Evolutionary conservation across 2,329 filamentous ascomycete genomes (phyloP), one percentile per base, ranked within the genome.

Genomic region (Elsinoe necatrix): DNA sequence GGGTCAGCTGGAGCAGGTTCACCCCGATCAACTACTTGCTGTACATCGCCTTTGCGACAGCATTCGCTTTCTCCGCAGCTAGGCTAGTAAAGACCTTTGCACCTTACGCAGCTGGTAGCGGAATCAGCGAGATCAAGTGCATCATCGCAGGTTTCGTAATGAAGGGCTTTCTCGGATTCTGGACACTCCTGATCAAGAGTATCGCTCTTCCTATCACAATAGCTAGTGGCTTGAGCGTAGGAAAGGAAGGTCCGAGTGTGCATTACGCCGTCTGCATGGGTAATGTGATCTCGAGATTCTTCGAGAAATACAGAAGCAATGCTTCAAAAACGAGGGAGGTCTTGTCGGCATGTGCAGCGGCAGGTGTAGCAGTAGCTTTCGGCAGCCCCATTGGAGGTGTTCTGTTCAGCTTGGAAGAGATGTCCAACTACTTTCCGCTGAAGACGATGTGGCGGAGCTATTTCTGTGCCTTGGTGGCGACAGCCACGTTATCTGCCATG

Each of bases 111-210:
- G 93, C 93, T 31, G 93, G 93, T 14, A 95, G 89, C 11, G 93
- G 93, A 39, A 98, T 98, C 58, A 96, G 90, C 11, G 93, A 98
- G 74, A 98, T 98, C 78, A 98, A 98, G 72, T 95, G 90, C 72
- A 97, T 98, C 68, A 95, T 98, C 67, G 93, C 92, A 3, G 93
- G 93, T 2, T 98, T 98, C 69, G 89, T 97, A 51, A 98, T 98
- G 93, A 96, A 97, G 72, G 93, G 91, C 0, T 98, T 98, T 67
- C 79, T 98, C 14, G 90, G 92, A 18, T 85, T 86, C 64, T 90
- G 89, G 81, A 97, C 93, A 4, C 76, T 98, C 29, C 71, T 93
- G 59, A 97, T 98, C 74, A 98, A 98, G 73, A 95, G 90, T 0
- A 82, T 97, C 56, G 88, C 87, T 21, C 76, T 98, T 48, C 93